Evolutionary conservation across 768 basidiomycete species (phyloP), one percentile per base, ranked within the genome.

Genomic region (Hortiboletus campestris): DNA sequence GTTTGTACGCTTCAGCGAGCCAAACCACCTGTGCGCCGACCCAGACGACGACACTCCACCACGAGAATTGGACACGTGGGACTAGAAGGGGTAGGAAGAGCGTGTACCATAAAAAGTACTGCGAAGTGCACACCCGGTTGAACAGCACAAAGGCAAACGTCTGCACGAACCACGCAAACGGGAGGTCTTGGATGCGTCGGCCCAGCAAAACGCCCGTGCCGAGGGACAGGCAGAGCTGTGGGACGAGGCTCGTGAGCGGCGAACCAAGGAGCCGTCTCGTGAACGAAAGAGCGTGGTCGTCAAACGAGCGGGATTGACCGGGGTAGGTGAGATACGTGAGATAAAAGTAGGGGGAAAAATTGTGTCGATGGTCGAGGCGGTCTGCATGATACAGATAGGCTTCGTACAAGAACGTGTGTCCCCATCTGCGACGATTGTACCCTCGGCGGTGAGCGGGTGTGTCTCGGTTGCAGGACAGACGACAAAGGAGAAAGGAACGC

Each of bases 21-120:
- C 97, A 99, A 19, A 94, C 56, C 0, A 81, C 93, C 75, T 98
- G 95, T 10, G 80, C 82, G 0, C 80, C 84, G 0, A 83, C 75
- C 96, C 96, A 99, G 2, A 86, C 74, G 1, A 63, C 74, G 1
- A 80, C 46, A 46, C 81, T 80, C 6, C 70, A 56, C 17, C 72
- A 70, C 2, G 84, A 76, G 43, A 92, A 76, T 1, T 74, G 70
- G 0, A 97, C 72, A 3, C 74, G 78, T 0, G 93, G 89, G 4
- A 94, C 78, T 22, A 96, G 76, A 3, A 94, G 79, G 0, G 96
- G 94, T 0, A 98, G 72, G 57, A 98, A 83, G 47, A 94, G 83
- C 14, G 93, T 83, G 68, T 94, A 98, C 97, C 97, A 99, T 38
- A 96, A 78, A 74, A 98, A 99, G 71, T 99, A 99, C 90, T 98